phyloP scores from a whole-genome alignment of 257 asterid species.

The Perilla frutescens region DNA sequence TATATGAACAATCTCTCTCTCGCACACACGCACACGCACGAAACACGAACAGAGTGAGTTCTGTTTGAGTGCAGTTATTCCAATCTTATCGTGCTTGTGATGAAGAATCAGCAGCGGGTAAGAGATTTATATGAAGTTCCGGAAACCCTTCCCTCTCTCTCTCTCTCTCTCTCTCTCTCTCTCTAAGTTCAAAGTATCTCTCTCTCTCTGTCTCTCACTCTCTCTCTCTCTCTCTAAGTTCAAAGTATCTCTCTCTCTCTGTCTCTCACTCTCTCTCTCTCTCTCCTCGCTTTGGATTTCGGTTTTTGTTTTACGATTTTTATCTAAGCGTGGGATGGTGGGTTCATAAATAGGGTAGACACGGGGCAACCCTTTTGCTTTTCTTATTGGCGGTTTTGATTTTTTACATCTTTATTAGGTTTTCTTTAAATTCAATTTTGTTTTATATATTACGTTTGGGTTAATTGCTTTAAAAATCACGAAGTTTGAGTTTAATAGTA shows the following conservation, averaged over 20 bases:
- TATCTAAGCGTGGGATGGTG: neutral
- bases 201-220: slow-evolving; percentile 27
- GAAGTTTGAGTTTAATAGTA: too few relatives aligned
- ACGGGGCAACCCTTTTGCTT: slow-evolving; percentile 18
- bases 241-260: slow-evolving; percentile 16
- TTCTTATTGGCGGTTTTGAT: slow-evolving; percentile 28
- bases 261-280: neutral
- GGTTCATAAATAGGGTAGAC: slow-evolving; percentile 20
- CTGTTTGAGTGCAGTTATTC: slow-evolving; percentile 11
- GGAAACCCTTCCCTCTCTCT: slow-evolving; percentile 44
- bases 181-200: slow-evolving; percentile 4
- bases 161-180: neutral
- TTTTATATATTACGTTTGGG: too few relatives aligned
- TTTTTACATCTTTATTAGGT: neutral
- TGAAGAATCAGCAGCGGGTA: slow-evolving; percentile 27
- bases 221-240: neutral
- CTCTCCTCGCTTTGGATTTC: slow-evolving; percentile 25
- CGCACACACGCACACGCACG: neutral
- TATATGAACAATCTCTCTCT: neutral
- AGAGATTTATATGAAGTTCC: slow-evolving; percentile 40
- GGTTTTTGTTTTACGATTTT: neutral
- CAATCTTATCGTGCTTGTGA: slow-evolving; percentile 25
- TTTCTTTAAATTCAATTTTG: too few relatives aligned
- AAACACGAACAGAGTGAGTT: slow-evolving; percentile 23
- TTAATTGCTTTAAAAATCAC: too few relatives aligned